phyloP scores from a whole-genome alignment of 2,329 filamentous ascomycete species.

The Thielaviopsis populi region DNA sequence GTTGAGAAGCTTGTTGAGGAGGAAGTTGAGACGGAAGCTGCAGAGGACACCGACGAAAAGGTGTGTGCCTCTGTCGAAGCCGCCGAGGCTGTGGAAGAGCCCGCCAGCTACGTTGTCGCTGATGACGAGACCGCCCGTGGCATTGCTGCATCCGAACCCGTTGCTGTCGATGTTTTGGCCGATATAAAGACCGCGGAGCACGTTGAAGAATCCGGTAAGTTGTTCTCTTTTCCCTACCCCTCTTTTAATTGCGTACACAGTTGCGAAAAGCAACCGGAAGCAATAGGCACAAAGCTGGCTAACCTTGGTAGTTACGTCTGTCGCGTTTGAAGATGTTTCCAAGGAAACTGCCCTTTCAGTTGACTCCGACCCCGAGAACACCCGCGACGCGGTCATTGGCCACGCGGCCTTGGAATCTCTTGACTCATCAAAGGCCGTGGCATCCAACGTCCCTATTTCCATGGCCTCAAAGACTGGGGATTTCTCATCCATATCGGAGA shows the following conservation, averaged over 20 bases:
- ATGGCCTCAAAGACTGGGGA: neutral
- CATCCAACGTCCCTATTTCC: neutral
- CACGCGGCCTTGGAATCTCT: neutral
- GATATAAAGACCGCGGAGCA: neutral
- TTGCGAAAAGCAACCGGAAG: neutral
- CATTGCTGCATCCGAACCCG: neutral
- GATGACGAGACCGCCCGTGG: neutral
- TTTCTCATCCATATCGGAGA: conserved; percentile 4
- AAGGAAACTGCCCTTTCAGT: neutral
- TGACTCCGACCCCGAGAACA: neutral
- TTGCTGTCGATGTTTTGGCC: neutral
- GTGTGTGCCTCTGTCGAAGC: conserved; percentile 1
- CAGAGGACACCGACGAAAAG: neutral
- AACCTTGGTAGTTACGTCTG: neutral
- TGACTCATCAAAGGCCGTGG: neutral
- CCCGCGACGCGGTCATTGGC: neutral
- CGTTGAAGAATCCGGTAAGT: neutral
- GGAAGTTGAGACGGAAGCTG: neutral
- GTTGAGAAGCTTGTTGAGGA: conserved; percentile 3
- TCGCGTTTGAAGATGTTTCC: neutral
- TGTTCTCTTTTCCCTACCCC: neutral
- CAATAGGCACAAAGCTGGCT: neutral
- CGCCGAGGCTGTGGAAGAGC: neutral
- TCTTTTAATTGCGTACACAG: neutral
- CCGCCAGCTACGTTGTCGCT: neutral